phyloP scores from a whole-genome alignment of 345 rosid genomes.

The Arabis alpina region DNA sequence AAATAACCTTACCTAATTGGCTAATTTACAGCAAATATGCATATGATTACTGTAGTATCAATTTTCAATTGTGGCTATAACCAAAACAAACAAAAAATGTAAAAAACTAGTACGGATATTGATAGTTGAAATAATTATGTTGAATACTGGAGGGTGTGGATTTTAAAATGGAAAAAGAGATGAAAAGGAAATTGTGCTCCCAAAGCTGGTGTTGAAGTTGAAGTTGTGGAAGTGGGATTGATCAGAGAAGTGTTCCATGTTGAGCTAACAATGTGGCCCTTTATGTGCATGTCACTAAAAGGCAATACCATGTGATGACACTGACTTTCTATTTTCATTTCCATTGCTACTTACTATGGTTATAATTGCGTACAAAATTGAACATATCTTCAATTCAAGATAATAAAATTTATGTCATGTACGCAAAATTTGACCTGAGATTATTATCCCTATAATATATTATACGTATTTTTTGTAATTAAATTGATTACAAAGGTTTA shows the following conservation, averaged over 20 bases:
- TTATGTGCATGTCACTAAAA: slow-evolving; percentile 57
- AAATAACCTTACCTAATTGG: no score
- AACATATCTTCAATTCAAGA: slow-evolving; percentile 11
- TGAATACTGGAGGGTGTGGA: slow-evolving; percentile 14
- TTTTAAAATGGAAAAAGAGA: slow-evolving; percentile 1
- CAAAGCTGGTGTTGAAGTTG: slow-evolving; percentile 58
- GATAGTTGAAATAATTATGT: not conserved
- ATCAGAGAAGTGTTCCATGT: slow-evolving; percentile 53
- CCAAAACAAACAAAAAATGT: no score
- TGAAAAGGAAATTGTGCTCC: slow-evolving; percentile 48
- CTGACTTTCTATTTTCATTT: slow-evolving; percentile 31
- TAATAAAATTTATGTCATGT: not conserved
- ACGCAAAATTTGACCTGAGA: not conserved
- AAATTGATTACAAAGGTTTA: not conserved
- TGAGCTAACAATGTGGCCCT: slow-evolving; percentile 60
- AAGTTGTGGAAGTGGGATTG: slow-evolving; percentile 52
- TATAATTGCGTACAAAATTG: not conserved
- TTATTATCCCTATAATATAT: not conserved
- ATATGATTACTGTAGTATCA: no score
- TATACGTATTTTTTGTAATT: not conserved
- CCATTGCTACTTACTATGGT: not conserved
- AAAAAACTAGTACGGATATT: no score
- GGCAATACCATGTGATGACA: slow-evolving; percentile 70
- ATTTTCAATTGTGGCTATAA: no score
- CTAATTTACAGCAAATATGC: no score